phyloP scores from a whole-genome alignment of 768 basidiomycete genomes.

The Leccinum imitatum region DNA sequence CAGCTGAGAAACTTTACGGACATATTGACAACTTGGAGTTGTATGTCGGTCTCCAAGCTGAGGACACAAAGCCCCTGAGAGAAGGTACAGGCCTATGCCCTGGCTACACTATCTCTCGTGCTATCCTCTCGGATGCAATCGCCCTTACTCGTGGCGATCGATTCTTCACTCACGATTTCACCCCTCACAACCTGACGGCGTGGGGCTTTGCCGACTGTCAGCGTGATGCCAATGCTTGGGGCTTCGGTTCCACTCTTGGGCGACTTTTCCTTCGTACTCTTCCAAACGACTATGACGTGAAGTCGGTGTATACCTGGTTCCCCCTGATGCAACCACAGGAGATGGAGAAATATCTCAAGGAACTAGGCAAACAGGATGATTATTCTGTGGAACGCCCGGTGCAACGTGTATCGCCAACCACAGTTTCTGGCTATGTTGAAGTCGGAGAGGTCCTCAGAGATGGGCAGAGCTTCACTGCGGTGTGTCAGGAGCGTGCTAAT shows the following conservation, averaged over 20 bases:
- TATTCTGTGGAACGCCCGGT: slow-evolving; percentile 59
- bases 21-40: slow-evolving; percentile 76
- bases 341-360: slow-evolving; percentile 59
- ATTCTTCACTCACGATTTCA: slow-evolving; percentile 79
- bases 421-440: slow-evolving; percentile 47
- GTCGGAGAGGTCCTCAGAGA: slow-evolving; percentile 54
- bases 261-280: slow-evolving; percentile 73
- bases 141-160: slow-evolving; percentile 85
- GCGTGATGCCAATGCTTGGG: slow-evolving; percentile 66
- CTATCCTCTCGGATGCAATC: slow-evolving; percentile 84
- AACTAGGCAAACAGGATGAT: slow-evolving; percentile 50
- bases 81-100: slow-evolving; percentile 86
- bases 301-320: slow-evolving; percentile 83
- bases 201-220: slow-evolving; percentile 88
- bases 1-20: slow-evolving; percentile 77
- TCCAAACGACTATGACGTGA: slow-evolving; percentile 64
- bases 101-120: slow-evolving; percentile 81
- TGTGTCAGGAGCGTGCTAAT: slow-evolving; percentile 50
- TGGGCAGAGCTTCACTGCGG: slow-evolving; percentile 42
- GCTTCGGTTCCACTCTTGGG: slow-evolving; percentile 70
- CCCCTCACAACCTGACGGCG: slow-evolving; percentile 74
- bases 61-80: slow-evolving; percentile 69
- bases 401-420: slow-evolving; percentile 22
- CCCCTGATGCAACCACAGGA: slow-evolving; percentile 78
- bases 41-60: slow-evolving; percentile 79